Conservation (phyloP, 139 green algal genomes). For the Ulvella scutata region DNA sequence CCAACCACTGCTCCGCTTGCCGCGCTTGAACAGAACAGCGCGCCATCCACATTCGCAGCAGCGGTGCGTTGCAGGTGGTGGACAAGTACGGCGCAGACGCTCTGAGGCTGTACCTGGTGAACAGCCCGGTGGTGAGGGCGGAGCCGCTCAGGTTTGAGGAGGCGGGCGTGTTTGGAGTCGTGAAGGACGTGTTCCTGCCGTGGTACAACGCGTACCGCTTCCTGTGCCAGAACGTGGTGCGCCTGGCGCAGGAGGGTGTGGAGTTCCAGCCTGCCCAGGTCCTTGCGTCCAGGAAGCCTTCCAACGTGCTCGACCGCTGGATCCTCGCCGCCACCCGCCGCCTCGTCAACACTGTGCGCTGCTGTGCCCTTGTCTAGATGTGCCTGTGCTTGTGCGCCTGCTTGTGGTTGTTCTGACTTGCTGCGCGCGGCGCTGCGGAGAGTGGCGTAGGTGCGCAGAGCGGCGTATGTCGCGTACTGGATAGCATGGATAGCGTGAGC, state of each 20-base stretch:
- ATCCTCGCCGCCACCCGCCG: constrained; percentile 57
- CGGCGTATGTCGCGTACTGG: too few relatives aligned
- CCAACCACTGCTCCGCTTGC: neutral
- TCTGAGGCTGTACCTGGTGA: constrained; percentile 96
- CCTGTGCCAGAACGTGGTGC: constrained; percentile 73
- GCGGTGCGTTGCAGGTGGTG: constrained; percentile 51
- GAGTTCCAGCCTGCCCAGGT: constrained; percentile 36
- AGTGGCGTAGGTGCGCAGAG: neutral
- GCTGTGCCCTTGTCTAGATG: neutral
- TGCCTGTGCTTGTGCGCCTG: too few relatives aligned
- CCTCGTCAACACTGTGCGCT: constrained; percentile 62
- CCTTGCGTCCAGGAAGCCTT: constrained; percentile 14
- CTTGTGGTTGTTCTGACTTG: too few relatives aligned
- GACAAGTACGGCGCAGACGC: constrained; percentile 88
- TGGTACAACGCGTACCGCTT: constrained; percentile 99
- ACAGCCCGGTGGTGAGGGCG: constrained; percentile 82
- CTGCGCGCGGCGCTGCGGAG: too few relatives aligned
- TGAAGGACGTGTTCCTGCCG: constrained; percentile 96
- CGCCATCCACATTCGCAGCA: too few relatives aligned
- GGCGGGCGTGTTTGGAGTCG: constrained; percentile 83
- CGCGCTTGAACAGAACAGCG: neutral
- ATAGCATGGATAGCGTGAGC: too few relatives aligned
- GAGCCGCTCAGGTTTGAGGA: constrained; percentile 90
- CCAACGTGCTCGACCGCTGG: constrained; percentile 70
- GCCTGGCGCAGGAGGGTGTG: constrained; percentile 44